Evolutionary conservation across 495 filamentous ascomycete genomes (phyloP).

Genomic region (Aspergillus funiculosus): DNA sequence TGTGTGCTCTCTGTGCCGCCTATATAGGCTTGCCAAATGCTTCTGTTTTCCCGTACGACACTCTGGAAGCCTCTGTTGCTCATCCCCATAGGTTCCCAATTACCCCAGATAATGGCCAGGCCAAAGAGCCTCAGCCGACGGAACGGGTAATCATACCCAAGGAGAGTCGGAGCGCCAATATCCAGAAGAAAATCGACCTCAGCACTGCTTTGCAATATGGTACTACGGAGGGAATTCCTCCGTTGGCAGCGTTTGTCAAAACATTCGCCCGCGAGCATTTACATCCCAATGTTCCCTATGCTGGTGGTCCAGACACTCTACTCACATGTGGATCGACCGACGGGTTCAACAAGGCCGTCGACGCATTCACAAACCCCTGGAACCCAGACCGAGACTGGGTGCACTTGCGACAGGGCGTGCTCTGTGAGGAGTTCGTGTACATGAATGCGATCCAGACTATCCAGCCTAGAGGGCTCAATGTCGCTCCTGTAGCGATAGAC

Average conservation of each 20-base stretch:
- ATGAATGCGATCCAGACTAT: conserved; percentile 64
- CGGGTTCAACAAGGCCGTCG: conserved; percentile 70
- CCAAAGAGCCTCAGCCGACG: conserved; percentile 27
- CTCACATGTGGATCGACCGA: conserved; percentile 78
- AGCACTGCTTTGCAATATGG: conserved; percentile 83
- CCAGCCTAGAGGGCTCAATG: conserved; percentile 61
- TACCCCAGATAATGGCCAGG: conserved; percentile 49
- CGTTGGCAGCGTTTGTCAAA: conserved; percentile 67
- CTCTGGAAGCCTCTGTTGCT: conserved; percentile 74
- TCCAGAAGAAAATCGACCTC: conserved; percentile 67
- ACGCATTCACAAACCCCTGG: conserved; percentile 70
- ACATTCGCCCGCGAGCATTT: conserved; percentile 71
- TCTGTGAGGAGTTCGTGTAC: conserved; percentile 76
- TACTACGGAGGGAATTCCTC: conserved; percentile 66
- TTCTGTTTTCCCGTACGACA: conserved; percentile 84
- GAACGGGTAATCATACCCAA: conserved; percentile 67
- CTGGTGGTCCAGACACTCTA: conserved; percentile 65
- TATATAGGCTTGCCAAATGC: conserved; percentile 75
- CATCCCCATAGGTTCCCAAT: conserved; percentile 67
- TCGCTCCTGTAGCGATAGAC: conserved; percentile 69
- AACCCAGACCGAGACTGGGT: conserved; percentile 59
- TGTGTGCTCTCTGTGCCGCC: too few species aligned
- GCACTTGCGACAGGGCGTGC: conserved; percentile 59
- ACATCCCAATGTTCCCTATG: conserved; percentile 76
- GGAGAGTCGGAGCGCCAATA: conserved; percentile 46